Evolutionary conservation across 495 filamentous ascomycete species (phyloP).

Genomic region (Schizothecium vesticola): DNA sequence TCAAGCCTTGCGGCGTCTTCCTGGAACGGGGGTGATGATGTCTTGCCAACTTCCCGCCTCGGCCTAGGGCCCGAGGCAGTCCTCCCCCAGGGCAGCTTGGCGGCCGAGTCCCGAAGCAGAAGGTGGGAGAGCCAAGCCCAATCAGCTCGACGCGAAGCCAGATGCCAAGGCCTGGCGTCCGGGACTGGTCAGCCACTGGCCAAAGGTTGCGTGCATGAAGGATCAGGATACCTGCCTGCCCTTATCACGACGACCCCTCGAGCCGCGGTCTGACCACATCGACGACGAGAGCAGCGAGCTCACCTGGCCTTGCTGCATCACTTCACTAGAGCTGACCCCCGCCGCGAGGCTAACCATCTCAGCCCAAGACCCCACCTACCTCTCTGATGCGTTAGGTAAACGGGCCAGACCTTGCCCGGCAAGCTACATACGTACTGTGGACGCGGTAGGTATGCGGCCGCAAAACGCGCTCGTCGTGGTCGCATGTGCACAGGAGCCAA

Average conservation of each 20-base stretch:
- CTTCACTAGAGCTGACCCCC: neutral
- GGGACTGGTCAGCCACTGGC: neutral
- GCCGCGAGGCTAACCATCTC: neutral
- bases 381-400: neutral
- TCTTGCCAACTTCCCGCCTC: neutral
- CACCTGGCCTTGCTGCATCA: neutral
- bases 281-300: neutral
- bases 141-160: neutral
- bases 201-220: neutral
- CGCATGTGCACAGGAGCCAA: neutral
- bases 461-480: too few species aligned
- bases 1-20: neutral
- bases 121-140: conserved; percentile 1
- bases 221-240: neutral
- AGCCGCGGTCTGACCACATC: neutral
- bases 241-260: neutral
- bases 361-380: neutral
- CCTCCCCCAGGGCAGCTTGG: neutral
- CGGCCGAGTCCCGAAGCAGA: conserved; percentile 2
- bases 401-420: neutral
- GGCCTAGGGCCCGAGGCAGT: neutral
- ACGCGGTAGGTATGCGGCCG: neutral
- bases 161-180: conserved; percentile 1
- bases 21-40: neutral
- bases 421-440: neutral